Conservation (phyloP, 176 grass and related monocot genomes). For the Cymbopogon citratus region DNA sequence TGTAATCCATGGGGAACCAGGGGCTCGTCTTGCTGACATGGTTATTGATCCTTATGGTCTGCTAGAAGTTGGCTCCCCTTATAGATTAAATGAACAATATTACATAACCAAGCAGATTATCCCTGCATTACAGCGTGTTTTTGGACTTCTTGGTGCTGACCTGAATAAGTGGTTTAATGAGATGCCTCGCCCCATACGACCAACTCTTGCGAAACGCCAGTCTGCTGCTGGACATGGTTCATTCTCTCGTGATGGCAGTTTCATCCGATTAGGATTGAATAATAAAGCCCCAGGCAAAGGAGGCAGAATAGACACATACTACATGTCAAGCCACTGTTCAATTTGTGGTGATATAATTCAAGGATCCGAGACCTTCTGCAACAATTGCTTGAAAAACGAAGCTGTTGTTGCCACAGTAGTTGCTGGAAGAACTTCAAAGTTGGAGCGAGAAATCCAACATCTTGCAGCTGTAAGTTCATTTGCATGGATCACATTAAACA, state of each 20-base stretch:
- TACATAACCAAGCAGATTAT: slow-evolving; percentile 96
- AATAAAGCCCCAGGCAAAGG: slow-evolving; percentile 50
- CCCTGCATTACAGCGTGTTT: slow-evolving; percentile 77
- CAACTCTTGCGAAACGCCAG: slow-evolving; percentile 36
- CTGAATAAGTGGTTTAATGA: slow-evolving; percentile 76
- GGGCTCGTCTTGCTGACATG: slow-evolving; percentile 81
- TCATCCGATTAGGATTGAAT: slow-evolving; percentile 23
- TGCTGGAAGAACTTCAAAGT: slow-evolving; percentile 58
- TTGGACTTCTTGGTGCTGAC: slow-evolving; percentile 76
- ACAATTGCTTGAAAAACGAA: slow-evolving; percentile 58
- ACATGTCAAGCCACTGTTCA: slow-evolving; percentile 71
- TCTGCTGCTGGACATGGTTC: slow-evolving; percentile 18
- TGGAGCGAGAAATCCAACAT: slow-evolving; percentile 83
- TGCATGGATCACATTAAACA: neutral
- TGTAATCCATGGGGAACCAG: slow-evolving; percentile 88
- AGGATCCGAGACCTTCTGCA: slow-evolving; percentile 57
- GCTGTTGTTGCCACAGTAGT: slow-evolving; percentile 52
- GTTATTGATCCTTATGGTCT: slow-evolving; percentile 80
- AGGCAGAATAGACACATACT: slow-evolving; percentile 84
- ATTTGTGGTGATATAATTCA: slow-evolving; percentile 65
- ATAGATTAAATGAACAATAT: slow-evolving; percentile 79
- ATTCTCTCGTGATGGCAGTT: slow-evolving; percentile 32
- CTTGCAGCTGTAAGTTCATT: slow-evolving; percentile 61
- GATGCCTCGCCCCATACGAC: slow-evolving; percentile 50
- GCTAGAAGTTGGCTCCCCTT: slow-evolving; percentile 58